Conservation (phyloP, 2,329 filamentous ascomycete genomes). For the Alternaria postmessia region DNA sequence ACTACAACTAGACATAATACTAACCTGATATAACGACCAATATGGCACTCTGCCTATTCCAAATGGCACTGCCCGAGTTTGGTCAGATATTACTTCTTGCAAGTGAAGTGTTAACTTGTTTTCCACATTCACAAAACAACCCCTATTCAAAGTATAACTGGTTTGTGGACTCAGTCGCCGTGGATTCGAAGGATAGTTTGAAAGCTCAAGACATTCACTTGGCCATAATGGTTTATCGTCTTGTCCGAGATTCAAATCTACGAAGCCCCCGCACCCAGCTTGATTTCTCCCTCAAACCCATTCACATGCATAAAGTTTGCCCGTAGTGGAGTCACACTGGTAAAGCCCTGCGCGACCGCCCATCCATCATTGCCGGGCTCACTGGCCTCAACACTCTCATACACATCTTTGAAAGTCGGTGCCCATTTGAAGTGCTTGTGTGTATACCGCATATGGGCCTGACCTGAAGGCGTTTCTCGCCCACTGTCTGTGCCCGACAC, state of each 20-base stretch:
- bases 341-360: slow-evolving; percentile 86
- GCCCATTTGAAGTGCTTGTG: slow-evolving; percentile 97
- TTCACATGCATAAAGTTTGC: slow-evolving; percentile 85
- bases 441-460: slow-evolving; percentile 61
- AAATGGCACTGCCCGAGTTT: no score
- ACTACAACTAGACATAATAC: not conserved
- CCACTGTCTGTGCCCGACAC: slow-evolving; percentile 38
- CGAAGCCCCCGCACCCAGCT: slow-evolving; percentile 24
- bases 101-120: no score
- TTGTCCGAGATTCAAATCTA: not conserved
- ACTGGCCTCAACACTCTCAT: slow-evolving; percentile 82
- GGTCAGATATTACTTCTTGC: no score
- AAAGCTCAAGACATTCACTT: not conserved
- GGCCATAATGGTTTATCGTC: not conserved
- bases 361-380: slow-evolving; percentile 89
- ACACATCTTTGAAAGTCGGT: slow-evolving; percentile 85
- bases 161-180: no score
- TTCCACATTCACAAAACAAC: no score
- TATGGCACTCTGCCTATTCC: not conserved
- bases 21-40: not conserved
- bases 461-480: slow-evolving; percentile 37
- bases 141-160: no score
- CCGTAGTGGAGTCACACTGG: slow-evolving; percentile 88
- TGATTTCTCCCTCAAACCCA: slow-evolving; percentile 44
- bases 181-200: no score